Evolutionary conservation across 129 eudicot species (phyloP).

Genomic region (Flaveria trinervia): DNA sequence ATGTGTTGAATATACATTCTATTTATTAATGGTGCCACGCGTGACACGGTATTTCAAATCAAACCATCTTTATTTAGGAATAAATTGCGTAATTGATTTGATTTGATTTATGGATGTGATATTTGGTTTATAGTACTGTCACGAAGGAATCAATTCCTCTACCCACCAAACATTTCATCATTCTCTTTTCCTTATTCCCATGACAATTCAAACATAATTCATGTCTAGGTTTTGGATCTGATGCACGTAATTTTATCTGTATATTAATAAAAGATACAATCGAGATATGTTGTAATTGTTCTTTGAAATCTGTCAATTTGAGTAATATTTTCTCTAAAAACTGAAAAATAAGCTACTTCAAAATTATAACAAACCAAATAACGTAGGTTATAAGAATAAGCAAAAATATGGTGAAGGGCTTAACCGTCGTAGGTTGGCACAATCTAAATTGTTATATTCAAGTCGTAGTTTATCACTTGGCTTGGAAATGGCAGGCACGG

Average conservation of each 20-base stretch:
- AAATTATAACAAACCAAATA: no score
- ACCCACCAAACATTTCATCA: no score
- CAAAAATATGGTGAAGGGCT: background rate
- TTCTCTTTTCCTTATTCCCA: no score
- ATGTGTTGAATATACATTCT: conserved; percentile 7
- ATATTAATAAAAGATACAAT: no score
- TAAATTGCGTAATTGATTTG: conserved; percentile 2
- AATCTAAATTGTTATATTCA: background rate
- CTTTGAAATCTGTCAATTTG: no score
- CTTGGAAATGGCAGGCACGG: background rate
- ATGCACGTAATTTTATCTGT: no score
- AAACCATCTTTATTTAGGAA: conserved; percentile 14
- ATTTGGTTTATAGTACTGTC: background rate
- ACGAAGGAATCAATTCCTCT: background rate
- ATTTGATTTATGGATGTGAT: background rate
- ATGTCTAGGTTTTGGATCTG: no score
- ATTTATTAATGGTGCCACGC: conserved; percentile 20
- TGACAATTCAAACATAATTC: no score
- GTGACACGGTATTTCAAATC: conserved; percentile 26
- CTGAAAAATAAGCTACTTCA: background rate
- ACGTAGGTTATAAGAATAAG: no score
- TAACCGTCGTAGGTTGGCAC: background rate
- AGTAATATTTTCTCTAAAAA: no score
- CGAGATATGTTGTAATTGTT: no score
- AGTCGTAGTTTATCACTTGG: background rate